Evolutionary conservation across 805 yeast genomes (phyloP), one percentile per base, ranked within the genome.

Genomic region (Candida xyloterini): DNA sequence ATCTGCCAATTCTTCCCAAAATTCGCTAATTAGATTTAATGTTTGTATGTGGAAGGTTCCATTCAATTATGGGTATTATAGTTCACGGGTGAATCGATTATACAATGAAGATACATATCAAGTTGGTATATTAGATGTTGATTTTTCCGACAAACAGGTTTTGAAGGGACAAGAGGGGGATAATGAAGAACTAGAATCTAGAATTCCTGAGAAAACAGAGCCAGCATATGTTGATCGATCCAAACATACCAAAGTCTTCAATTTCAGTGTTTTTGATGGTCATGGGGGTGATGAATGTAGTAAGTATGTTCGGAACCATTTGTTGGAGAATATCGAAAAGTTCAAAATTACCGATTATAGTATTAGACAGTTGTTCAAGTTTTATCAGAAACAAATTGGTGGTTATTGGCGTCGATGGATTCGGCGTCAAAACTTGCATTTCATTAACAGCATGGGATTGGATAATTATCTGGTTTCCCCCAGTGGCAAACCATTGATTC

Each of bases 251-350:
- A 51, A 65, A 35, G 78, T 81, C 14, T 84, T 91, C 64, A 78
- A 77, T 49, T 80, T 86, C 53, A 77, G 78, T 32, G 73, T 93
- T 1, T 89, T 85, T 60, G 99, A 93, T 63, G 99, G 99, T 8
- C 99, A 93, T 63, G 99, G 98, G 7, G 95, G 96, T 15, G 71
- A 70, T 16, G 80, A 81, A 38, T 86, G 95, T 52, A 72, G 89
- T 32, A 71, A 67, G 16, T 84, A 73, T 53, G 66, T 90, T 10
- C 64, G 71, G 15, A 61, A 69, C 3, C 67, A 78, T 39, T 67
- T 93, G 22, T 79, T 71, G 40, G 57, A 55, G 48, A 70, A 60
- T 52, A 76, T 75, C 56, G 95, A 79, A 47, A 52, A 46, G 26
- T 69, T 59, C 35, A 66, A 41, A 55, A 59, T 36, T 53, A 64